These are phyloP conservation scores for Blastosporella zonata DNA, from an alignment of 1,284 basidiomycete genomes.

Conservation along the genomic window DNA sequence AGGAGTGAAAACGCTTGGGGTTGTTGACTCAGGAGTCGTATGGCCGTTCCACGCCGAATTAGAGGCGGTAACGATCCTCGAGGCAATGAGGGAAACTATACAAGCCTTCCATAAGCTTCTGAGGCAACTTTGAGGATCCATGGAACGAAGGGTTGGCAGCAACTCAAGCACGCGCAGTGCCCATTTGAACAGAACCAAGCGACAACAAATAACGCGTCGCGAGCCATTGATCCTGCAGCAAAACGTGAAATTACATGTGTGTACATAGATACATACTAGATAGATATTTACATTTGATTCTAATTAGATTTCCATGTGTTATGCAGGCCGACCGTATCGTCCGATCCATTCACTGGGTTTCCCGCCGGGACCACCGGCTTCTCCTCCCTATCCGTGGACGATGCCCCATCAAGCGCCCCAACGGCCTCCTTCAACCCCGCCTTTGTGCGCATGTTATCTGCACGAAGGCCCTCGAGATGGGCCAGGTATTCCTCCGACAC, in stretches of 20 bases:
- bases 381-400: conserved; percentile 30
- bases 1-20: conserved; percentile 49
- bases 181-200: not conserved
- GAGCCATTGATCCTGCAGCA: not conserved
- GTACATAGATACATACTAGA: conserved; percentile 12
- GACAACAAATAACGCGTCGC: conserved; percentile 16
- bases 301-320: conserved; percentile 54
- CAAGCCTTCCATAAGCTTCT: conserved; percentile 5
- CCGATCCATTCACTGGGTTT: conserved; percentile 46
- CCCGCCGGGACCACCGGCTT: conserved; percentile 18
- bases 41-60: conserved; percentile 68
- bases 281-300: conserved; percentile 10
- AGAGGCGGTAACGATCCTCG: conserved; percentile 16
- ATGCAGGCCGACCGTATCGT: conserved; percentile 76
- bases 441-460: conserved; percentile 82
- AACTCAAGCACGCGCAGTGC: no score
- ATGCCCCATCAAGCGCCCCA: conserved; percentile 31
- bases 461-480: conserved; percentile 75
- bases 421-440: conserved; percentile 28
- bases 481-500: conserved; percentile 85
- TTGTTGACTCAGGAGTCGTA: conserved; percentile 48
- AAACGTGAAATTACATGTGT: conserved; percentile 5
- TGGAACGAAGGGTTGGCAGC: not conserved
- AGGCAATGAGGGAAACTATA: conserved; percentile 12
- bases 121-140: conserved; percentile 11